Evolutionary conservation across 768 basidiomycete genomes (phyloP), one percentile per base, ranked within the genome.

Genomic region (Grammothele lineata): DNA sequence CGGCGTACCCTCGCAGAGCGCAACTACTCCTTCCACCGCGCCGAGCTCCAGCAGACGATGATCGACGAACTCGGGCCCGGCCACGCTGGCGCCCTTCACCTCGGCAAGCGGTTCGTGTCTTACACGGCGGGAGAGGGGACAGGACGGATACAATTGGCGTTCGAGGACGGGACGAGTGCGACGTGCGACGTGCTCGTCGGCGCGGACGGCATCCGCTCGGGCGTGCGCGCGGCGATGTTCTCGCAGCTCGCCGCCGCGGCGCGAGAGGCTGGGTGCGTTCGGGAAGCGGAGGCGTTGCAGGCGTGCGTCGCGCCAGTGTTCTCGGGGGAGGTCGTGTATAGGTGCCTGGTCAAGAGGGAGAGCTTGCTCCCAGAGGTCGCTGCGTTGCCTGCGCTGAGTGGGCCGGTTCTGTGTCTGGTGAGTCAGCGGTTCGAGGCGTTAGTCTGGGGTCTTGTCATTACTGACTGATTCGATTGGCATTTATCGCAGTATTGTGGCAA

Each of bases 161-260:
- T 64, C 47, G 23, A 45, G n/a, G 63, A 64, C 43, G 59, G 57
- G 5, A 53, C 56, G 6, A 51, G 50, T 1, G 58, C 56, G 8
- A 38, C 26, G 14, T 59, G 57, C 38, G 61, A 64, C 48, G n/a
- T 60, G 21, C 56, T 64, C n/a, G 38, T 62, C 25, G 61, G 59
- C 10, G 50, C 56, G 3, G 63, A 64, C 26, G 63, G 63, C 6
- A 43, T 62, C 21, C 52, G 51, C n/a, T 57, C 58, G 6, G 25
- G 39, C 1, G 54, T 56, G 3, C 53, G 55, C 17, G 32, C 12
- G 3, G 21, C 17, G 17, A 39, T 54, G 45, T 54, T 43, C 17
- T 34, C 35, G 22, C 32, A 39, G 3, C 32, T 50, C 7, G 53
- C 47, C 3, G 41, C 48, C 14, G 37, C 34, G 1, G 53, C 47